Percentiles rank a stretch among this genome's conserved stretches.
Conservation (phyloP, 768 basidiomycete species). For the Suillus paluster region DNA sequence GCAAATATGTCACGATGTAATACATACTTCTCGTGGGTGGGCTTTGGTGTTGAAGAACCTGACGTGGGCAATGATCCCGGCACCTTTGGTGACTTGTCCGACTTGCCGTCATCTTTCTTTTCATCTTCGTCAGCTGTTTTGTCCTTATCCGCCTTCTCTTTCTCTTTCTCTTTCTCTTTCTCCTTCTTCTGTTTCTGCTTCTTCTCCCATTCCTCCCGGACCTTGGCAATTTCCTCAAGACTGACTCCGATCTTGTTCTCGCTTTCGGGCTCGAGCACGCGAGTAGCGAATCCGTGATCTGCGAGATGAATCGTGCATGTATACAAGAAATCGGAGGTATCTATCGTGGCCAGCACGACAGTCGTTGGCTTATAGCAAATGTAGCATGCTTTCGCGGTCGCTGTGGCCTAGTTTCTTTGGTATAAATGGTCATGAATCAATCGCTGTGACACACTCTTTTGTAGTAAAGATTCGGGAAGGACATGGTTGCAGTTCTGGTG, state of each 20-base stretch:
- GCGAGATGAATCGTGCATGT: slow-evolving; percentile 80
- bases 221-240: slow-evolving; percentile 76
- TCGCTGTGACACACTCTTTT: slow-evolving; percentile 66
- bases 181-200: slow-evolving; percentile 65
- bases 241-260: slow-evolving; percentile 40
- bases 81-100: slow-evolving; percentile 19
- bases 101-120: slow-evolving; percentile 38
- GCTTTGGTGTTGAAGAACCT: slow-evolving; percentile 37
- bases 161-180: slow-evolving; percentile 54
- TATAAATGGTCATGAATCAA: slow-evolving; percentile 9
- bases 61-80: slow-evolving; percentile 33
- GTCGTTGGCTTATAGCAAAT: slow-evolving; percentile 81
- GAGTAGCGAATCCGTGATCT: slow-evolving; percentile 76
- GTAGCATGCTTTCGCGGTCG: slow-evolving; percentile 77
- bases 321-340: slow-evolving; percentile 87
- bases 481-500: slow-evolving; percentile 45
- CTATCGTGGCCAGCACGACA: slow-evolving; percentile 83
- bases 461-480: slow-evolving; percentile 86
- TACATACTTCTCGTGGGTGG: slow-evolving; percentile 72
- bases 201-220: slow-evolving; percentile 82
- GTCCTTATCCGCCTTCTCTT: slow-evolving; percentile 34
- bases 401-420: slow-evolving; percentile 59
- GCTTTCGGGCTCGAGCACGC: slow-evolving; percentile 48
- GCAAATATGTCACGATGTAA: slow-evolving; percentile 85
- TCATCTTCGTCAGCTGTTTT: slow-evolving; percentile 41